Conservation (phyloP, 805 yeast genomes). For the Sugiyamaella qingdaonensis region DNA sequence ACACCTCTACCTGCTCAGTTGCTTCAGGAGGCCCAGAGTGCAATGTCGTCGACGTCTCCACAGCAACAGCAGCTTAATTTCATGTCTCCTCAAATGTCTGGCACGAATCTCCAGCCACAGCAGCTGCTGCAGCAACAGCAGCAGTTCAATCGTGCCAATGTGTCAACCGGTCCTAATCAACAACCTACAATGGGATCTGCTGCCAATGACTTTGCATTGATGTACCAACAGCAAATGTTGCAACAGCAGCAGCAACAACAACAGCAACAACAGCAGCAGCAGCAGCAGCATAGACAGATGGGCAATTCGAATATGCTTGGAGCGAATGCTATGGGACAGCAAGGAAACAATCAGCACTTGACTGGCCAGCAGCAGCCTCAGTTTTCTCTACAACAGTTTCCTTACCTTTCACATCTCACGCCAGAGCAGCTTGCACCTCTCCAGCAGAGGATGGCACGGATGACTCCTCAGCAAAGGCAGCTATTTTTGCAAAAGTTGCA, state of each 20-base stretch:
- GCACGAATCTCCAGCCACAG: slow-evolving; percentile 51
- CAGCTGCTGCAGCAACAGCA: slow-evolving; percentile 7
- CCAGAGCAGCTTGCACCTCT: slow-evolving; percentile 18
- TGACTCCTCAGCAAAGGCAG: slow-evolving; percentile 23
- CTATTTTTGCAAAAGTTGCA: slow-evolving; percentile 17
- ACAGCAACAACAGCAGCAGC: slow-evolving; percentile 34
- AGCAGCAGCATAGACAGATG: slow-evolving; percentile 22
- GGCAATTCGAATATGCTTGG: no score
- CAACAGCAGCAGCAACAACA: slow-evolving; percentile 27
- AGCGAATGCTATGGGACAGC: no score
- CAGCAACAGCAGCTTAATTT: slow-evolving; percentile 22
- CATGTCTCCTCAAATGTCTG: slow-evolving; percentile 84
- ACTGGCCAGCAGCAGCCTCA: slow-evolving; percentile 4
- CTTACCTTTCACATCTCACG: slow-evolving; percentile 6
- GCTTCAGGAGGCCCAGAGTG: slow-evolving; percentile 23
- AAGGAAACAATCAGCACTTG: no score
- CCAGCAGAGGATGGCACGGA: slow-evolving; percentile 19
- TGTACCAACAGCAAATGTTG: slow-evolving; percentile 20
- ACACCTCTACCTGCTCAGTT: slow-evolving; percentile 25
- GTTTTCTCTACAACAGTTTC: slow-evolving; percentile 2
- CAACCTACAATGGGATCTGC: neutral
- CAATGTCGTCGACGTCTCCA: slow-evolving; percentile 13
- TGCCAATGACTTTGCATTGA: slow-evolving; percentile 14
- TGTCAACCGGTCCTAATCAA: neutral
- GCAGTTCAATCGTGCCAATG: neutral